phyloP scores from a whole-genome alignment of 176 grass and related monocot species.

The Tuctoria greenei region DNA sequence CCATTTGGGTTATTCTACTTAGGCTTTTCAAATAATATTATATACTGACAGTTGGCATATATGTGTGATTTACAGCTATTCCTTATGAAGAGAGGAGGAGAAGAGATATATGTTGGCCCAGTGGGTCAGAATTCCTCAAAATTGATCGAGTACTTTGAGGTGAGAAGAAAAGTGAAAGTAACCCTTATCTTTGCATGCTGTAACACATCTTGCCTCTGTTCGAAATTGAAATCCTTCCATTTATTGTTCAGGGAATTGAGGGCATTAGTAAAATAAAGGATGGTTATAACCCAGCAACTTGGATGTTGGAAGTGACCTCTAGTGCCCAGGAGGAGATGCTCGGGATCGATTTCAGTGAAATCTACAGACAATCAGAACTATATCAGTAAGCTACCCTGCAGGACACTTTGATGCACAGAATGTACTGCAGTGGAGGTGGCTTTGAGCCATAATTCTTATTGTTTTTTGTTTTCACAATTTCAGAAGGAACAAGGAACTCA shows the following conservation, averaged over 20 bases:
- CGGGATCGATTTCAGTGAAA: conserved; percentile 56
- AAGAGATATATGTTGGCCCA: conserved; percentile 93
- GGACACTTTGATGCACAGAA: conserved; percentile 7
- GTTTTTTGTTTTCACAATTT: conserved; percentile 29
- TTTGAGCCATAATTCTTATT: conserved; percentile 28
- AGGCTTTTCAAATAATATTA: conserved; percentile 10
- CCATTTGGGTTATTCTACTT: conserved; percentile 20
- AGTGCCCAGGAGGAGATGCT: conserved; percentile 68
- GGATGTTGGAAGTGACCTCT: conserved; percentile 84
- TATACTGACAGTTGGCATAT: conserved; percentile 23
- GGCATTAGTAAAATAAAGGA: conserved; percentile 67
- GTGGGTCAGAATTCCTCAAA: conserved; percentile 72
- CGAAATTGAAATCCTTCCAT: conserved; percentile 17
- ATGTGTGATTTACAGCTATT: conserved; percentile 59
- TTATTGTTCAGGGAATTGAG: conserved; percentile 52
- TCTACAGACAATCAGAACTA: conserved; percentile 63
- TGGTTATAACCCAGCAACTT: conserved; percentile 89
- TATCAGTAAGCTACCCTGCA: conserved; percentile 57
- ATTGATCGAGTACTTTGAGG: conserved; percentile 92
- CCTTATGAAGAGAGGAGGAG: conserved; percentile 89
- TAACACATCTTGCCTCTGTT: background rate
- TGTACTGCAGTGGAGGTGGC: background rate
- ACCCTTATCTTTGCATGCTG: background rate
- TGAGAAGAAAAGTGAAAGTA: conserved; percentile 31
- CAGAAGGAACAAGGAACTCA: conserved; percentile 79